These are phyloP conservation scores for Pisolithus orientalis DNA, from an alignment of 768 basidiomycete species.

Conservation along the genomic window DNA sequence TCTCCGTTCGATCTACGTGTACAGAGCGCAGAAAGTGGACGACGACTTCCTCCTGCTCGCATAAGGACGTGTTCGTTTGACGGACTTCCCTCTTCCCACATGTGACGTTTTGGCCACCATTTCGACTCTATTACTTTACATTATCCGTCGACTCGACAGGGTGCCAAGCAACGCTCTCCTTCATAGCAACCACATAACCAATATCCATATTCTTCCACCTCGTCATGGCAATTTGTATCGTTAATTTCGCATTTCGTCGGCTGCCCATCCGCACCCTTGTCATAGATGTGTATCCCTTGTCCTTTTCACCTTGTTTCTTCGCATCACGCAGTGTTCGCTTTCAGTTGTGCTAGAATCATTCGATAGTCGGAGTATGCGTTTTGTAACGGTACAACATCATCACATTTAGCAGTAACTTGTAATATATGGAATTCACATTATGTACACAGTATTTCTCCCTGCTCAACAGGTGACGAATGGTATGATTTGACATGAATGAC, in stretches of 20 bases:
- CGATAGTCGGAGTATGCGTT: neutral
- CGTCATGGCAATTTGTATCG: constrained; percentile 1
- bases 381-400: neutral
- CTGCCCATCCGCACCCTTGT: neutral
- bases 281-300: neutral
- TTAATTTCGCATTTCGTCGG: neutral
- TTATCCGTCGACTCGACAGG: neutral
- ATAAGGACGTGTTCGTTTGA: neutral
- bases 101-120: neutral
- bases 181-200: neutral
- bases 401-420: neutral
- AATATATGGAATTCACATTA: neutral
- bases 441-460: neutral
- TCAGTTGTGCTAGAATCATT: neutral
- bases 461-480: too few species aligned
- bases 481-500: too few species aligned
- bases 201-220: neutral
- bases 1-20: constrained; percentile 48
- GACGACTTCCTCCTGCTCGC: constrained; percentile 19
- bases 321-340: neutral
- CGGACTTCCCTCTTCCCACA: neutral
- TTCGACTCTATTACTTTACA: neutral
- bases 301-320: neutral
- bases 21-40: constrained; percentile 40
- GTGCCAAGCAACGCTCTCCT: neutral